Conservation (phyloP, 768 basidiomycete species). For the Guyanaporus albipodus region DNA sequence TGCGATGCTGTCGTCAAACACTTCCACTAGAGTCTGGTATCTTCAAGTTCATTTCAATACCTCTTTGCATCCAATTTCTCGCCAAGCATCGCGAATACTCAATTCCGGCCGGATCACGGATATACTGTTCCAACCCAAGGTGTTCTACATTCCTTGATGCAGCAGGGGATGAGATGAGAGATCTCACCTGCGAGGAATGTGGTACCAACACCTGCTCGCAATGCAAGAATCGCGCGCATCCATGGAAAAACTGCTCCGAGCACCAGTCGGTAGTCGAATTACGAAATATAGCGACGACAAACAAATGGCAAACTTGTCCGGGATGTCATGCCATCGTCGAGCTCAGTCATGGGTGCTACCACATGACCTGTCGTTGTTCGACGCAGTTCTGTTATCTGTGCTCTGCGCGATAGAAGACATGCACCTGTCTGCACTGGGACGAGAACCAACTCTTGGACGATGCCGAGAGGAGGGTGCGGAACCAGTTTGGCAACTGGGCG, state of each 20-base stretch:
- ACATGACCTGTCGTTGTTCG: conserved; percentile 53
- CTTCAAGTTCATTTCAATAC: conserved; percentile 27
- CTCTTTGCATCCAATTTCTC: conserved; percentile 33
- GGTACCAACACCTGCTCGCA: conserved; percentile 37
- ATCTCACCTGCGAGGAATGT: conserved; percentile 42
- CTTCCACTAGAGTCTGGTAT: conserved; percentile 30
- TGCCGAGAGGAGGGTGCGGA: conserved; percentile 22
- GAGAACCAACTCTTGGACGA: conserved; percentile 38
- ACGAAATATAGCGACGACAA: conserved; percentile 39
- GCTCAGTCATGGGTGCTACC: conserved; percentile 54
- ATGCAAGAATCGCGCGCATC: conserved; percentile 50
- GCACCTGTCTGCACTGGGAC: conserved; percentile 62
- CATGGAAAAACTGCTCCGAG: conserved; percentile 36
- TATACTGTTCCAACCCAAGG: conserved; percentile 47
- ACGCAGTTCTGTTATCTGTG: conserved; percentile 66
- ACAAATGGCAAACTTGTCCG: conserved; percentile 63
- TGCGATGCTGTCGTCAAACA: conserved; percentile 45
- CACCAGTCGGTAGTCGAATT: conserved; percentile 42
- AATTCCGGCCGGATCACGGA: conserved; percentile 36
- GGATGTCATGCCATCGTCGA: conserved; percentile 55
- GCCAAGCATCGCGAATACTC: conserved; percentile 46
- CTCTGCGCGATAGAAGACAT: conserved; percentile 58
- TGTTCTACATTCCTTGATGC: conserved; percentile 55
- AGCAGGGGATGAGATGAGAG: conserved; percentile 12
- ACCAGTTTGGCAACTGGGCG: conserved; percentile 18